These are phyloP conservation scores for Didymella exigua DNA, from an alignment of 2,329 filamentous ascomycete species.

Conservation along the genomic window DNA sequence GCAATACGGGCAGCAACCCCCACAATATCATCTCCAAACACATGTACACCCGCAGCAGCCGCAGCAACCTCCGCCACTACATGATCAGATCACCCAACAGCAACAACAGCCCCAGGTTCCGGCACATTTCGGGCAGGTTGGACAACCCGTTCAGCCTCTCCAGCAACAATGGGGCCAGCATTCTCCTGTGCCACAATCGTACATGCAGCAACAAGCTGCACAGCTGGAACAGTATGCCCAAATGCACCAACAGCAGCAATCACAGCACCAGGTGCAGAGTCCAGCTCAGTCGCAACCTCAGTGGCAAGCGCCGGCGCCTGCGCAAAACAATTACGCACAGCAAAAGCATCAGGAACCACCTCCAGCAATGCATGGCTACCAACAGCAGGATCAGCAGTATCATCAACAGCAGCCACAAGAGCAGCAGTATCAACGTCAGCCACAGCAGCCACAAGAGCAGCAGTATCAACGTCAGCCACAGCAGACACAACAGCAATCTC, in stretches of 20 bases:
- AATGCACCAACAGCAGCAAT: slow-evolving; percentile 14
- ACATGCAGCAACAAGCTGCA: slow-evolving; percentile 24
- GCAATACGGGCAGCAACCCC: slow-evolving; percentile 20
- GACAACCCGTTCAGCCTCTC: slow-evolving; percentile 26
- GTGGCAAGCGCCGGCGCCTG: slow-evolving; percentile 28
- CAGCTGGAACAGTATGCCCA: slow-evolving; percentile 15
- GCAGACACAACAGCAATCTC: slow-evolving; percentile 32
- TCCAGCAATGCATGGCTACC: slow-evolving; percentile 10
- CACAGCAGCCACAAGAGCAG: slow-evolving; percentile 26
- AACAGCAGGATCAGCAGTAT: slow-evolving; percentile 2
- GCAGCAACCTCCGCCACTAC: slow-evolving; percentile 18
- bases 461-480: slow-evolving; percentile 32
- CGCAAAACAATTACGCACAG: slow-evolving; percentile 16
- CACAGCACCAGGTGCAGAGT: slow-evolving; percentile 13
- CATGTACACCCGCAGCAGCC: background rate
- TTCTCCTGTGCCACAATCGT: slow-evolving; percentile 16
- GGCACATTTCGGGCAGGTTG: slow-evolving; percentile 22
- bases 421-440: slow-evolving; percentile 1
- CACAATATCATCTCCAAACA: slow-evolving; percentile 8
- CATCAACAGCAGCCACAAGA: slow-evolving; percentile 12
- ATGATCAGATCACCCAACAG: slow-evolving; percentile 11
- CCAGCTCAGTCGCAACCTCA: slow-evolving; percentile 24
- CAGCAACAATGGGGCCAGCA: slow-evolving; percentile 22
- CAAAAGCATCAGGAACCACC: slow-evolving; percentile 19
- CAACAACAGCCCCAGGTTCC: slow-evolving; percentile 21